A percentile compares a stretch with the other conserved stretches of the same genome.
Conservation (phyloP, 2,329 filamentous ascomycete genomes). For the Arthrobotrys musiformis region DNA sequence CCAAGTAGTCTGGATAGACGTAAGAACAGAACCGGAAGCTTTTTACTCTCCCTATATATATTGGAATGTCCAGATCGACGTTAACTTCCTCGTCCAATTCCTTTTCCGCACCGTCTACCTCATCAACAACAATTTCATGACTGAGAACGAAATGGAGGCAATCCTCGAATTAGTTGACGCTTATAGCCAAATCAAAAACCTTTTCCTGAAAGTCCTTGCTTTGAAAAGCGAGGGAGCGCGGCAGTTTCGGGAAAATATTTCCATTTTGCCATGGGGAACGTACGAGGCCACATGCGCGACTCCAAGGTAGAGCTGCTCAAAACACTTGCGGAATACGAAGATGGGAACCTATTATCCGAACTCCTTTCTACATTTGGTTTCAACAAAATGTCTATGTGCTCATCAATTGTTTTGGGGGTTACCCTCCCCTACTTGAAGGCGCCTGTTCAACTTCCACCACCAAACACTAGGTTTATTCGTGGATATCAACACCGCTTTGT, state of each 20-base stretch:
- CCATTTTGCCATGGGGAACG: not conserved
- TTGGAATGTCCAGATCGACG: not conserved
- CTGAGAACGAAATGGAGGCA: not conserved
- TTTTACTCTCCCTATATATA: too few species aligned
- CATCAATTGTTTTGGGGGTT: not conserved
- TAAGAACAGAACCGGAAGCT: too few species aligned
- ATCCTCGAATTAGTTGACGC: not conserved
- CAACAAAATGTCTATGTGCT: not conserved
- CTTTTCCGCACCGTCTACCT: not conserved
- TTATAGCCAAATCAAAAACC: not conserved
- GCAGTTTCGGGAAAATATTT: not conserved
- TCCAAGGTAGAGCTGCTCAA: not conserved
- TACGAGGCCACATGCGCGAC: too few species aligned
- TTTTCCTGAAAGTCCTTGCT: not conserved
- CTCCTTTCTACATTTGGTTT: not conserved
- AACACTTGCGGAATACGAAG: not conserved
- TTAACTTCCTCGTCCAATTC: not conserved
- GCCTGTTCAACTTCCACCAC: too few species aligned
- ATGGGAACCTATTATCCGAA: not conserved
- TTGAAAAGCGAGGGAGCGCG: not conserved
- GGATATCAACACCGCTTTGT: too few species aligned
- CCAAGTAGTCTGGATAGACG: too few species aligned
- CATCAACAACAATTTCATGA: constrained; percentile 7
- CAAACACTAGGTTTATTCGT: too few species aligned
- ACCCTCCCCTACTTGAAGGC: not conserved